These are phyloP conservation scores for Beta vulgaris DNA, from an alignment of 148 eudicot genomes.

Conservation along the genomic window DNA sequence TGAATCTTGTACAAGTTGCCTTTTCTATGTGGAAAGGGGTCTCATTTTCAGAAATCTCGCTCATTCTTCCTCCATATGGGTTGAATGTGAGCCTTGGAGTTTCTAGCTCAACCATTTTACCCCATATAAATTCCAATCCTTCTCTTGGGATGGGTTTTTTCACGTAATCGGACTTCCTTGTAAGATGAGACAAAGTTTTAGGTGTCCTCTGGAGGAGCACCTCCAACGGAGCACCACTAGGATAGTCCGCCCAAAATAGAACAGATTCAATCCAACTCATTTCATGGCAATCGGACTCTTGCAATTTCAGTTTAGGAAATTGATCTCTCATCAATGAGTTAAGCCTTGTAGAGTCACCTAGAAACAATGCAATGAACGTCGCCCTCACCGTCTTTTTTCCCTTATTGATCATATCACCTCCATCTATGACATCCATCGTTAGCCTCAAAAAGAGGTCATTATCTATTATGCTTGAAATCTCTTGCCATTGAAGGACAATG, in stretches of 20 bases:
- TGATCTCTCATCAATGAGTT: not conserved
- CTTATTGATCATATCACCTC: no score
- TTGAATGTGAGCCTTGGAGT: constrained; percentile 7
- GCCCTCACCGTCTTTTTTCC: constrained; percentile 15
- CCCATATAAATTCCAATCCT: constrained; percentile 11
- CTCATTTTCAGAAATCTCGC: not conserved
- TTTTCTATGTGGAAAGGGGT: constrained; percentile 21
- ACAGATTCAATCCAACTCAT: constrained; percentile 22
- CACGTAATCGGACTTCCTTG: constrained; percentile 21
- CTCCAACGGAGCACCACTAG: not conserved
- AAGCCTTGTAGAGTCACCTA: constrained; percentile 14
- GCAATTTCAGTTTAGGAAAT: constrained; percentile 15
- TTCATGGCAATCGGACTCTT: not conserved
- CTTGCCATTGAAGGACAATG: constrained; percentile 18
- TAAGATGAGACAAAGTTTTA: not conserved
- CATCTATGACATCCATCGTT: constrained; percentile 11
- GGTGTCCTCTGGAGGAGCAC: constrained; percentile 13
- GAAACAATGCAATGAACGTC: constrained; percentile 15
- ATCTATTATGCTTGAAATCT: constrained; percentile 18
- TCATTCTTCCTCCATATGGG: constrained; percentile 19
- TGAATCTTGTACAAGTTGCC: constrained; percentile 19
- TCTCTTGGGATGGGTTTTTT: constrained; percentile 11
- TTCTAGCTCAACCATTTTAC: constrained; percentile 14
- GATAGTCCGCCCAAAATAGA: constrained; percentile 12
- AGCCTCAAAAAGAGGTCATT: constrained; percentile 16